phyloP scores from a whole-genome alignment of 345 rosid species.

The Hirschfeldia incana region DNA sequence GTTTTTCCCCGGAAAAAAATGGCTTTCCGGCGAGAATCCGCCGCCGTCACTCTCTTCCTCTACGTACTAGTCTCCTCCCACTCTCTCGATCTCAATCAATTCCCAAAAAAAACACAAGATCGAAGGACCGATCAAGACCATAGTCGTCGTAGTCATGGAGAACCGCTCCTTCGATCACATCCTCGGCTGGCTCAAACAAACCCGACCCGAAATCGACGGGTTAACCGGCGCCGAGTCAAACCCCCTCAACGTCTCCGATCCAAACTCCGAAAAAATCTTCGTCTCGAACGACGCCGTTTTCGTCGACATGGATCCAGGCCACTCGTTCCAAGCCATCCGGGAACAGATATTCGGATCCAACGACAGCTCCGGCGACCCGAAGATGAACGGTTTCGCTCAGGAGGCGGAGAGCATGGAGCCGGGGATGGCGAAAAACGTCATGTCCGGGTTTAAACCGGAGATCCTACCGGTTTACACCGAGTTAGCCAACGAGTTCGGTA shows the following conservation, averaged over 20 bases:
- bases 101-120: slow-evolving; percentile 46
- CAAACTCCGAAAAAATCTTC: slow-evolving; percentile 48
- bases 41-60: slow-evolving; percentile 43
- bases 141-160: slow-evolving; percentile 92
- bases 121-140: slow-evolving; percentile 90
- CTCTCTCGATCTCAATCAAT: slow-evolving; percentile 41
- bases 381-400: slow-evolving; percentile 93
- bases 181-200: slow-evolving; percentile 90
- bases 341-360: slow-evolving; percentile 93
- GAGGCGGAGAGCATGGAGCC: slow-evolving; percentile 72
- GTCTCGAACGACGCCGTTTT: slow-evolving; percentile 82
- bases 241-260: slow-evolving; percentile 58
- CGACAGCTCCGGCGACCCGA: slow-evolving; percentile 49
- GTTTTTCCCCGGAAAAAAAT: slow-evolving; percentile 29
- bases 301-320: slow-evolving; percentile 96
- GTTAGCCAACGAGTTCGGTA: slow-evolving; percentile 81
- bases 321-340: slow-evolving; percentile 93
- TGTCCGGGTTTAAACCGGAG: slow-evolving; percentile 83
- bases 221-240: slow-evolving; percentile 74
- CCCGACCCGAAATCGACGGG: slow-evolving; percentile 90
- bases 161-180: slow-evolving; percentile 96
- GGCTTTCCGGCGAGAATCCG: slow-evolving; percentile 46
- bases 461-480: slow-evolving; percentile 72
- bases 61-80: slow-evolving; percentile 59
- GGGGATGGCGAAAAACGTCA: slow-evolving; percentile 63